These are phyloP conservation scores for Russula sp. DNA, from an alignment of 768 basidiomycete species.

Conservation along the genomic window DNA sequence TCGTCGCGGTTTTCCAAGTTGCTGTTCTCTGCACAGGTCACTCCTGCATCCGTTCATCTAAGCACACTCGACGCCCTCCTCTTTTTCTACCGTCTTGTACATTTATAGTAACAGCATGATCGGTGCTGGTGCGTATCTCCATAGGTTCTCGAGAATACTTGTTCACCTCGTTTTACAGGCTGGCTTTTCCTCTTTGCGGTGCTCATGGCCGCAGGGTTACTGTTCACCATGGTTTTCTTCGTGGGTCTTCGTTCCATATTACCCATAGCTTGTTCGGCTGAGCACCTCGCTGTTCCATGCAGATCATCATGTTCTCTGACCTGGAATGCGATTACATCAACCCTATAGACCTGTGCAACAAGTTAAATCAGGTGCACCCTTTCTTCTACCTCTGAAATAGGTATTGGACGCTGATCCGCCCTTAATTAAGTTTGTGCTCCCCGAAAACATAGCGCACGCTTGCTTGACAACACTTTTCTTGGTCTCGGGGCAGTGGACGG, in stretches of 20 bases:
- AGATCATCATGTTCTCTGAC: conserved; percentile 99
- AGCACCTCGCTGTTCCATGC: not conserved
- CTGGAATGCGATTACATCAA: conserved; percentile 99
- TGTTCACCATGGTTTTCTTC: conserved; percentile 99
- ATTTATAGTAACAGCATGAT: conserved; percentile 29
- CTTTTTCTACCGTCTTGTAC: not conserved
- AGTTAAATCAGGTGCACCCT: conserved; percentile 79
- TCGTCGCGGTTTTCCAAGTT: not conserved
- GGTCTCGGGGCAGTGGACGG: conserved; percentile 91
- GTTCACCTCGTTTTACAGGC: conserved; percentile 38
- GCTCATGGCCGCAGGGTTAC: conserved; percentile 85
- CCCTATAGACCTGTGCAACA: conserved; percentile 99
- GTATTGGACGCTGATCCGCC: not conserved
- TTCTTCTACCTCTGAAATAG: not conserved
- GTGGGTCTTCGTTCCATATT: conserved; percentile 45
- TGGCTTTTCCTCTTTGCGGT: conserved; percentile 98
- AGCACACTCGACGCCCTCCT: not conserved
- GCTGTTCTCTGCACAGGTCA: not conserved
- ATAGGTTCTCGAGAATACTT: not conserved
- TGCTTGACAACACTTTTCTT: conserved; percentile 88
- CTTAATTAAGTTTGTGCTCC: conserved; percentile 79
- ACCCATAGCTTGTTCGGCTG: not conserved
- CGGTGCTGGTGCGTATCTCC: conserved; percentile 34
- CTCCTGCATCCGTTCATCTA: not conserved
- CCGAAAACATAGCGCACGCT: conserved; percentile 93